These are phyloP conservation scores for Microstegium vimineum DNA, from an alignment of 176 grass and related monocot genomes.

Conservation along the genomic window DNA sequence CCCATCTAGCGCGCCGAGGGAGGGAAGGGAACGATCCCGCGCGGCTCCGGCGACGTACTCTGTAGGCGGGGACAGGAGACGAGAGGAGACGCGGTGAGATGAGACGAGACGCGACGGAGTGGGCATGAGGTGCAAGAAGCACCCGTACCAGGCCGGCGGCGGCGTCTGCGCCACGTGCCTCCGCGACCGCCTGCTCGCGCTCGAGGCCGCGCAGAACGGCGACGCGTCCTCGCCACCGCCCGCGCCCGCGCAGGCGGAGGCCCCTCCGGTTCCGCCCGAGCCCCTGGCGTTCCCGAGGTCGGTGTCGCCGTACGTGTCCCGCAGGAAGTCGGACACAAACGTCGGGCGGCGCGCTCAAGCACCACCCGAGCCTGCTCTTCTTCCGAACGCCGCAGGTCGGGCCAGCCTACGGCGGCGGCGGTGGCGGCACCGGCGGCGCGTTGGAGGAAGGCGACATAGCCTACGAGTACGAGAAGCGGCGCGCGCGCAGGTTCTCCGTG, in stretches of 20 bases:
- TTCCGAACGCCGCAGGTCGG: conserved; percentile 85
- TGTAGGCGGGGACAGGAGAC: background rate
- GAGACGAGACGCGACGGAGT: background rate
- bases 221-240: conserved; percentile 23
- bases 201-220: conserved; percentile 65
- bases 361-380: conserved; percentile 54
- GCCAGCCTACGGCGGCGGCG: conserved; percentile 33
- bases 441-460: conserved; percentile 44
- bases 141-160: conserved; percentile 56
- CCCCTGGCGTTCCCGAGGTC: conserved; percentile 52
- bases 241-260: background rate
- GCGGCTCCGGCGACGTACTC: background rate
- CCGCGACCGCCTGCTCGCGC: conserved; percentile 70
- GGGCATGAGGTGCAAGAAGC: conserved; percentile 90
- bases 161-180: conserved; percentile 96
- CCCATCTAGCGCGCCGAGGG: background rate
- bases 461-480: conserved; percentile 32
- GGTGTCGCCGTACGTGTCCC: conserved; percentile 60
- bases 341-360: conserved; percentile 10
- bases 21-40: too few relatives aligned
- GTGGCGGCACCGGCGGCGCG: background rate
- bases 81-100: background rate
- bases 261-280: background rate
- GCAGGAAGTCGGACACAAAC: conserved; percentile 59
- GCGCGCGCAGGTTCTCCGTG: conserved; percentile 53